phyloP scores from a whole-genome alignment of 2,329 filamentous ascomycete species.

The Helotiales sp. region DNA sequence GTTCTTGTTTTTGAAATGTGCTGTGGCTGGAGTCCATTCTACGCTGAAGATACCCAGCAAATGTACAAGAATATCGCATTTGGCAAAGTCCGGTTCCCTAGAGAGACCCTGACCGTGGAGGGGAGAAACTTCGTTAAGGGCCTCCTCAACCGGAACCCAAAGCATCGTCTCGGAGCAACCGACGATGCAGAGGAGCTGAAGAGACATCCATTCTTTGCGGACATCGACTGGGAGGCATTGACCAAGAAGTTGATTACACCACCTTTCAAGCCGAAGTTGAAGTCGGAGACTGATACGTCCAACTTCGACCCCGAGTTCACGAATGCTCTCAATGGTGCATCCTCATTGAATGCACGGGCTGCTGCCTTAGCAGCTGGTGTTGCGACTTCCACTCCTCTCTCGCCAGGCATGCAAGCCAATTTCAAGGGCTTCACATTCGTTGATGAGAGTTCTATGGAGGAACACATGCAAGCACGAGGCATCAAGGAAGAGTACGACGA shows the following conservation, averaged over 20 bases:
- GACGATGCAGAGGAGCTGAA: slow-evolving; percentile 94
- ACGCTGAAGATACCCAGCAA: slow-evolving; percentile 97
- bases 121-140: slow-evolving; percentile 98
- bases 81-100: slow-evolving; percentile 94
- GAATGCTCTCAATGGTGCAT: slow-evolving; percentile 84
- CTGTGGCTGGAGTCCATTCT: slow-evolving; percentile 98
- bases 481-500: slow-evolving; percentile 60
- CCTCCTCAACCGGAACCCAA: slow-evolving; percentile 93
- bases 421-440: slow-evolving; percentile 99
- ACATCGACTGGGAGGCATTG: slow-evolving; percentile 90
- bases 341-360: slow-evolving; percentile 89
- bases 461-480: slow-evolving; percentile 68
- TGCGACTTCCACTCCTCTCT: slow-evolving; percentile 87
- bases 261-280: slow-evolving; percentile 96
- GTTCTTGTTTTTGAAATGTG: slow-evolving; percentile 99
- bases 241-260: slow-evolving; percentile 91
- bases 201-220: slow-evolving; percentile 89
- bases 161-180: slow-evolving; percentile 88
- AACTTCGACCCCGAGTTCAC: slow-evolving; percentile 99
- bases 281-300: slow-evolving; percentile 93
- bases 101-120: slow-evolving; percentile 92
- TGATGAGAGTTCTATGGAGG: slow-evolving; percentile 94
- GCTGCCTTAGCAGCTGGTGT: slow-evolving; percentile 85
- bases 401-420: slow-evolving; percentile 94
- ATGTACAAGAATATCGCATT: slow-evolving; percentile 99